phyloP scores from a whole-genome alignment of 192 early-diverging fungal genomes.

The Coemansia sp. region DNA sequence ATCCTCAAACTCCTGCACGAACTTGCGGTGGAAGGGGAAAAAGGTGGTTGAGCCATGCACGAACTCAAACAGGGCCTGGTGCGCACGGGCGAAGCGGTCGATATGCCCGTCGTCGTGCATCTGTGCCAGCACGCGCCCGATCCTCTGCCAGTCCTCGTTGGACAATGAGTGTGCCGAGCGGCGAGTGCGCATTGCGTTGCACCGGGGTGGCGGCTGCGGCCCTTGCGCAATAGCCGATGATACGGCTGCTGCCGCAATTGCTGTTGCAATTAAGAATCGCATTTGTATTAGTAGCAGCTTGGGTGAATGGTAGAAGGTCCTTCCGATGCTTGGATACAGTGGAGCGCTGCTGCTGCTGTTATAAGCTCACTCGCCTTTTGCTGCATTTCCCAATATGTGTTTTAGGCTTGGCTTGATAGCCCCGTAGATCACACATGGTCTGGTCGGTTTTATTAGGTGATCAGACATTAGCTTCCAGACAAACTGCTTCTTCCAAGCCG shows the following conservation, averaged over 20 bases:
- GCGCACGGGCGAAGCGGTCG: slow-evolving; percentile 38
- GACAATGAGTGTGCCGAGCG: slow-evolving; percentile 44
- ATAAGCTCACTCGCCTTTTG: no score
- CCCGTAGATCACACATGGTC: no score
- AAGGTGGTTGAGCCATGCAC: slow-evolving; percentile 50
- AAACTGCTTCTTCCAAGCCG: no score
- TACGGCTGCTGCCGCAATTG: slow-evolving; percentile 7
- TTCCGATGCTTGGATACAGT: no score
- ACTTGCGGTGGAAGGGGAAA: slow-evolving; percentile 53
- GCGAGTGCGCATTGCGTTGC: slow-evolving; percentile 23
- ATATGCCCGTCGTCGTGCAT: slow-evolving; percentile 34
- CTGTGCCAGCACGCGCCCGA: slow-evolving; percentile 23
- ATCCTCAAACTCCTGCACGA: slow-evolving; percentile 52
- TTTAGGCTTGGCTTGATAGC: no score
- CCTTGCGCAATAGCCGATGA: slow-evolving; percentile 14
- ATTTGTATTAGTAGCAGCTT: background rate
- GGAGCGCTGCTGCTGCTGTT: no score
- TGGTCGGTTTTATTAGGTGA: no score
- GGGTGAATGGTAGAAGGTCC: no score
- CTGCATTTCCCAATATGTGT: no score
- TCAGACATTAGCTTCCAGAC: no score
- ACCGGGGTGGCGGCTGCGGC: slow-evolving; percentile 14
- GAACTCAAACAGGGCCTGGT: slow-evolving; percentile 31
- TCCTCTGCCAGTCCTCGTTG: slow-evolving; percentile 32
- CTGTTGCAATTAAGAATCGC: slow-evolving; percentile 5